A percentile compares a stretch with the other conserved stretches of the same genome.
phyloP scores from a whole-genome alignment of 768 basidiomycete species.

The Leccinum fibrillosum region DNA sequence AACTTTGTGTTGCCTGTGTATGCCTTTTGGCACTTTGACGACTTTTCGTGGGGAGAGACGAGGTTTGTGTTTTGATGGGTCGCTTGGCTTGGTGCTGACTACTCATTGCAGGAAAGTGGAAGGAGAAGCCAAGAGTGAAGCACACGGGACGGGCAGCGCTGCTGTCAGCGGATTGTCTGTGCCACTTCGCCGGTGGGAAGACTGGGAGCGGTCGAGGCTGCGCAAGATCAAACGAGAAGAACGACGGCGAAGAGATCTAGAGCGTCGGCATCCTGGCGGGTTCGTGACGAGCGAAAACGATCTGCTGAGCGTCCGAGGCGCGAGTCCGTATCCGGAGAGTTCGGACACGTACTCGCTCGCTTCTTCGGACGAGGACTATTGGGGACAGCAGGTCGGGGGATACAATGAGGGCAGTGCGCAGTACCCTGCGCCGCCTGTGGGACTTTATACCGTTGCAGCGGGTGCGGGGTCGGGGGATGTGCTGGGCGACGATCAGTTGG shows the following conservation, averaged over 20 bases:
- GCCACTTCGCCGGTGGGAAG: slow-evolving; percentile 98
- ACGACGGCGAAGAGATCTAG: slow-evolving; percentile 74
- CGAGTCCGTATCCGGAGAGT: slow-evolving; percentile 65
- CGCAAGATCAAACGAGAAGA: slow-evolving; percentile 90
- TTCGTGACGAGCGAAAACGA: slow-evolving; percentile 63
- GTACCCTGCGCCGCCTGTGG: slow-evolving; percentile 86
- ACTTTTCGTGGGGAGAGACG: slow-evolving; percentile 99
- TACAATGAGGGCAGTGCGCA: slow-evolving; percentile 84
- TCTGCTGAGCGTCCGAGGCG: slow-evolving; percentile 52
- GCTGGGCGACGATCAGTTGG: slow-evolving; percentile 73
- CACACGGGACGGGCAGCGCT: slow-evolving; percentile 67
- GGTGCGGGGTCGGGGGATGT: slow-evolving; percentile 28
- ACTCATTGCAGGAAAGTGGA: slow-evolving; percentile 74
- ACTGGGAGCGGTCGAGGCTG: slow-evolving; percentile 95
- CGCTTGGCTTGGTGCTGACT: slow-evolving; percentile 8
- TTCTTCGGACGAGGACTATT: slow-evolving; percentile 92
- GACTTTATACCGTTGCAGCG: slow-evolving; percentile 46
- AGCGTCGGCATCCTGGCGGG: slow-evolving; percentile 69
- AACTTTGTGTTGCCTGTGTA: slow-evolving; percentile 93
- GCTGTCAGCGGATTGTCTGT: slow-evolving; percentile 55
- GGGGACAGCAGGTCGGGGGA: slow-evolving; percentile 92
- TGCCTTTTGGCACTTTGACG: slow-evolving; percentile 99
- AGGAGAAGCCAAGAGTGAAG: slow-evolving; percentile 80
- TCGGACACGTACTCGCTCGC: slow-evolving; percentile 79
- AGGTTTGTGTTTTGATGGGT: slow-evolving; percentile 48